A percentile compares a stretch with the other conserved stretches of the same genome.
Conservation (phyloP, 306 rosid species). For the Ormosia semicastrata region DNA sequence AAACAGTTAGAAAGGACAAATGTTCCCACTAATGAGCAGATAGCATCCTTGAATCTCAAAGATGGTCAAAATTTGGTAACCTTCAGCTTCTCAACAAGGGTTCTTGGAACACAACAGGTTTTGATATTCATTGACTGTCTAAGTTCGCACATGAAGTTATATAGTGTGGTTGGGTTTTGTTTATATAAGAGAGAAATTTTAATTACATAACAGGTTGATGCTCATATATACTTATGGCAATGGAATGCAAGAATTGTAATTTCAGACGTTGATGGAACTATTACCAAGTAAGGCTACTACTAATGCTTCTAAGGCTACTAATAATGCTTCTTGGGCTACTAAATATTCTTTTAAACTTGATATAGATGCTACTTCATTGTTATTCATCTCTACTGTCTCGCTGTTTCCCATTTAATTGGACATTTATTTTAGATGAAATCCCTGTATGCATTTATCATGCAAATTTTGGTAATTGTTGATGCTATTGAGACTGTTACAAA, state of each 20-base stretch:
- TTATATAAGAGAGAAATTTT: slow-evolving; percentile 30
- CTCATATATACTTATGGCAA: slow-evolving; percentile 96
- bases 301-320: slow-evolving; percentile 12
- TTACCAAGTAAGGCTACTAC: slow-evolving; percentile 81
- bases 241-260: slow-evolving; percentile 96
- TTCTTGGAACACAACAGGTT: slow-evolving; percentile 92
- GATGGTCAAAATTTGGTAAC: slow-evolving; percentile 93
- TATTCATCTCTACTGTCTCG: slow-evolving; percentile 20
- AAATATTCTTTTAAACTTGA: slow-evolving; percentile 25
- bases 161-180: slow-evolving; percentile 3
- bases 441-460: background rate
- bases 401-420: slow-evolving; percentile 15
- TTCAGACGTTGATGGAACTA: slow-evolving; percentile 98
- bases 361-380: background rate
- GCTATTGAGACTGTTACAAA: background rate
- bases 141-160: slow-evolving; percentile 3
- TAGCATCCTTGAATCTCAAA: slow-evolving; percentile 90
- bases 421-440: slow-evolving; percentile 9
- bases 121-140: slow-evolving; percentile 36
- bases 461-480: slow-evolving; percentile 1
- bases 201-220: slow-evolving; percentile 74
- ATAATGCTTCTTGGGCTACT: slow-evolving; percentile 21
- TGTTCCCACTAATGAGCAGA: slow-evolving; percentile 93
- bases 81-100: slow-evolving; percentile 92
- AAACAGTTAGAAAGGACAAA: slow-evolving; percentile 84